Evolutionary conservation across 108 stramenopile genomes (phyloP).

Genomic region (Pseudonitzschia delicatissima): DNA sequence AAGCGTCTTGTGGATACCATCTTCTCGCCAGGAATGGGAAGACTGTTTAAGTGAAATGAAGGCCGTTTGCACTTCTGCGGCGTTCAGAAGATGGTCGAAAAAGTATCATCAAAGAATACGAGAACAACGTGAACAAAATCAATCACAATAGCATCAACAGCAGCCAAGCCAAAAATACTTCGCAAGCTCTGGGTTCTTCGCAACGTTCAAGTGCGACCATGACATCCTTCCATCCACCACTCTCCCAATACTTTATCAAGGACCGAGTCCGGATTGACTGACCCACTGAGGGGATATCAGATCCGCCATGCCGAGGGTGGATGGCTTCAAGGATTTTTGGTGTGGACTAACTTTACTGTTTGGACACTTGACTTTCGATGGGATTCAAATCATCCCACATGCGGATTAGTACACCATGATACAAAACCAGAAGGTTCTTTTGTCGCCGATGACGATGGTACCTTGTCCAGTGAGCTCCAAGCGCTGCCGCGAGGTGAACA

Average conservation of each 20-base stretch:
- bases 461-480: constrained; percentile 41
- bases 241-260: constrained; percentile 54
- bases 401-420: constrained; percentile 25
- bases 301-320: constrained; percentile 52
- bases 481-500: constrained; percentile 31
- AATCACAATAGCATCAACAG: background rate
- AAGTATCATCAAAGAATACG: too few species aligned
- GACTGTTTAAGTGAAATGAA: constrained; percentile 56
- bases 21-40: constrained; percentile 58
- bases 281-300: constrained; percentile 67
- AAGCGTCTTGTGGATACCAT: constrained; percentile 50
- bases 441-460: constrained; percentile 26
- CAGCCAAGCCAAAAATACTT: constrained; percentile 5
- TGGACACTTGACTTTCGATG: constrained; percentile 68
- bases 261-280: constrained; percentile 77
- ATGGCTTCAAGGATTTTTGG: constrained; percentile 68
- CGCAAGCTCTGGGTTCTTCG: too few species aligned
- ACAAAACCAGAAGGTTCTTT: constrained; percentile 5
- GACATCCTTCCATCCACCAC: constrained; percentile 32
- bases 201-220: background rate
- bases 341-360: constrained; percentile 67
- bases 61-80: constrained; percentile 53
- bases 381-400: constrained; percentile 41
- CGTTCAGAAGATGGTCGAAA: constrained; percentile 21
- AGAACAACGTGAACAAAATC: constrained; percentile 11